A percentile compares a stretch with the other conserved stretches of the same genome.
Evolutionary conservation across 129 eudicot species (phyloP).

Genomic region (Flaveria bidentis): DNA sequence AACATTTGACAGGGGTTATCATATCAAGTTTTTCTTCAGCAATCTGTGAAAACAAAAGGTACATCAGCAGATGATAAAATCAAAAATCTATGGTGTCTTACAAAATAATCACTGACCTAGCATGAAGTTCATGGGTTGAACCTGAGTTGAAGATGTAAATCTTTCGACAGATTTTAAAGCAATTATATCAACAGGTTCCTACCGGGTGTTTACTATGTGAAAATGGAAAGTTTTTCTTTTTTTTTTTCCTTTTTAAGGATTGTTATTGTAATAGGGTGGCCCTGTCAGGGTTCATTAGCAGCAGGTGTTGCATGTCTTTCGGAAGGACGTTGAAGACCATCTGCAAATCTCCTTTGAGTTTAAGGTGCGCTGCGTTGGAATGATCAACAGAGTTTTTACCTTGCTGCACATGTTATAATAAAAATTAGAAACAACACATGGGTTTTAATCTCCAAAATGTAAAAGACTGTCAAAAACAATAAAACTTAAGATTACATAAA

Average conservation of each 20-base stretch:
- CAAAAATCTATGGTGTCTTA: background rate
- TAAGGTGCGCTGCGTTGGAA: constrained; percentile 46
- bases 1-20: background rate
- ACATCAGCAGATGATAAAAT: background rate
- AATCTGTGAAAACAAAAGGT: background rate
- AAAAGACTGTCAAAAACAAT: background rate
- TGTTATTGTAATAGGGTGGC: constrained; percentile 53
- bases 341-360: constrained; percentile 76
- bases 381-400: constrained; percentile 45
- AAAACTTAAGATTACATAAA: background rate
- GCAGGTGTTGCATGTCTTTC: constrained; percentile 78
- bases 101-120: constrained; percentile 30
- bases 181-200: background rate
- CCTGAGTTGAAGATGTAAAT: constrained; percentile 9
- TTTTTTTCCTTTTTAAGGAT: constrained; percentile 15
- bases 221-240: constrained; percentile 16
- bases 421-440: constrained; percentile 8
- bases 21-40: constrained; percentile 9
- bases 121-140: constrained; percentile 16
- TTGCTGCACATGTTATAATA: constrained; percentile 32
- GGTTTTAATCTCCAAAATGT: background rate
- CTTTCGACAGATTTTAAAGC: constrained; percentile 12
- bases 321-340: constrained; percentile 79
- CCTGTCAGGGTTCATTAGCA: constrained; percentile 82
- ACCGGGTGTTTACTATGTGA: constrained; percentile 28